A percentile compares a stretch with the other conserved stretches of the same genome.
These are phyloP conservation scores for Rhodomyrtus tomentosa DNA, from an alignment of 345 rosid genomes.

Conservation along the genomic window DNA sequence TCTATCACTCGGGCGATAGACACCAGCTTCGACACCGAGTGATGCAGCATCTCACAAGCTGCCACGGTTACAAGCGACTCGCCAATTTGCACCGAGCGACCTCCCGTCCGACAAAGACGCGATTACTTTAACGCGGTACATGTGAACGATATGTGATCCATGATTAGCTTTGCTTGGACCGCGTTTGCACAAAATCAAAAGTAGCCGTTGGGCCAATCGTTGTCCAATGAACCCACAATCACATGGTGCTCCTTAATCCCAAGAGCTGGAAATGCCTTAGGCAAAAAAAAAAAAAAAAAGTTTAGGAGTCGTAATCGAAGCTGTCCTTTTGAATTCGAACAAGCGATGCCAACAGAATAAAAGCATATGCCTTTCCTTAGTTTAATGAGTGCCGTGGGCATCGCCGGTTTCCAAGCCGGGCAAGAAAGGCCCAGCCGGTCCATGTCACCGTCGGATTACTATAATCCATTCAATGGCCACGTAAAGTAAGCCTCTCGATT, in stretches of 20 bases:
- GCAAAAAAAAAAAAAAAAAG: no score
- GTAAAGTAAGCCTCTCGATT: not conserved
- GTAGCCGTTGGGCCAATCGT: not conserved
- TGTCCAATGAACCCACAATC: no score
- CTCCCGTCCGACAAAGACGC: not conserved
- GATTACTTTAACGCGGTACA: not conserved
- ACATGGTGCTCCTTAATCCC: no score
- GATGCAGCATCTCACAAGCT: not conserved
- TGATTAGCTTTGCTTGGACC: not conserved
- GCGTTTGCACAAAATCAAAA: not conserved
- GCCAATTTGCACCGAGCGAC: not conserved
- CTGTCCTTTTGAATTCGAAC: not conserved
- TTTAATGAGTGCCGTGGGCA: not conserved
- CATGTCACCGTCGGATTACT: not conserved
- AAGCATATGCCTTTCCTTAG: not conserved
- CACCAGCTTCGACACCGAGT: not conserved
- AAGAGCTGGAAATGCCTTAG: not conserved
- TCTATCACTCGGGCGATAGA: not conserved
- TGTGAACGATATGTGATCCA: not conserved
- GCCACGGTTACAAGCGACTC: not conserved
- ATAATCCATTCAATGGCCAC: not conserved
- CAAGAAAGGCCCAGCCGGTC: not conserved
- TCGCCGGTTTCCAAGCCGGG: not conserved
- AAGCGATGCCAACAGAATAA: not conserved
- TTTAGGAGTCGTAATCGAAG: not conserved